These are phyloP conservation scores for Alternaria gaisen DNA, from an alignment of 2,329 filamentous ascomycete genomes.

Conservation along the genomic window DNA sequence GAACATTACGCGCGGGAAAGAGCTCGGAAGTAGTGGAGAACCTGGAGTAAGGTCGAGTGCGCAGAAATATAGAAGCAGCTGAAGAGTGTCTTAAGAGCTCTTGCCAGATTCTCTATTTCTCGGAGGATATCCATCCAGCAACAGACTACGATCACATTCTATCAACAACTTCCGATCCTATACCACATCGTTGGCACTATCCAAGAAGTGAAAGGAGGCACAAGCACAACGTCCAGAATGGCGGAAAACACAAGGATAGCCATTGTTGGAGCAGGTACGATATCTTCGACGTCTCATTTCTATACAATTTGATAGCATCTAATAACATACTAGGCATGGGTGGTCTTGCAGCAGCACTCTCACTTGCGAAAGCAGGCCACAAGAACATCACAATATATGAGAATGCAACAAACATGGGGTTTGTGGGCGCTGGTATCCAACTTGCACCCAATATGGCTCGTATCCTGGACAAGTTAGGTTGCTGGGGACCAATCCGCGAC, in stretches of 20 bases:
- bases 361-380: constrained; percentile 80
- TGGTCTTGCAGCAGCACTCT: constrained; percentile 74
- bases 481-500: constrained; percentile 74
- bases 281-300: not conserved
- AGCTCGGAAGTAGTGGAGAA: constrained; percentile 8
- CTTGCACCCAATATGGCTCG: constrained; percentile 83
- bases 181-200: not conserved
- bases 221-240: constrained; percentile 26
- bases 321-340: constrained; percentile 72
- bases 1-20: constrained; percentile 2
- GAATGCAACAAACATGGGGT: constrained; percentile 75
- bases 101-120: not conserved
- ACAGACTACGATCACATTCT: not conserved
- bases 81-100: not conserved
- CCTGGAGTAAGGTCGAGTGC: constrained; percentile 1
- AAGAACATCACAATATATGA: constrained; percentile 78
- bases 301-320: constrained; percentile 5
- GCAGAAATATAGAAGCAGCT: not conserved
- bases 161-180: not conserved
- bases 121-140: not conserved
- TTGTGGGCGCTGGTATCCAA: constrained; percentile 86
- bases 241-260: constrained; percentile 44
- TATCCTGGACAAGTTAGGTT: constrained; percentile 75
- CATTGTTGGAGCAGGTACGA: constrained; percentile 45
- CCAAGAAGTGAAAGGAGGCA: not conserved